Conservation (phyloP, 306 rosid species). For the Quercus wislizeni region DNA sequence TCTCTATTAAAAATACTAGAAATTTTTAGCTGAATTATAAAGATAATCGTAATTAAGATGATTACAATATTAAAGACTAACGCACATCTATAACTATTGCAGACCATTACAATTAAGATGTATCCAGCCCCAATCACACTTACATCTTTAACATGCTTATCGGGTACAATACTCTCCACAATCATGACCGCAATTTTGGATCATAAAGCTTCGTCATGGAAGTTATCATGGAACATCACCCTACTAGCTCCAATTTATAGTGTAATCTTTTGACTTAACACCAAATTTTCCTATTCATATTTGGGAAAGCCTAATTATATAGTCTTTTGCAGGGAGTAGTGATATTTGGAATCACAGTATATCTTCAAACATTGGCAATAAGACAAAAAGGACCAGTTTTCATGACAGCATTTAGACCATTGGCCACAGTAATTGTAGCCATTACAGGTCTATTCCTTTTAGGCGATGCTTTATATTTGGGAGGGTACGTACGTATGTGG, state of each 20-base stretch:
- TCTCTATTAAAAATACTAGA: too few relatives aligned
- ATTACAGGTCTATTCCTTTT: constrained; percentile 12
- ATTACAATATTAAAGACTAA: neutral
- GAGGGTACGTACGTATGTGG: constrained; percentile 9
- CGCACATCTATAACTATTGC: neutral
- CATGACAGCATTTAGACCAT: constrained; percentile 24
- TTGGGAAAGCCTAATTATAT: neutral
- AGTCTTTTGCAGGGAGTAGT: constrained; percentile 20
- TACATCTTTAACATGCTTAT: too few relatives aligned
- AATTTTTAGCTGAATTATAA: too few relatives aligned
- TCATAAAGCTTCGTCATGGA: constrained; percentile 9
- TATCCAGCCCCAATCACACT: too few relatives aligned
- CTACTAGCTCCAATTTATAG: constrained; percentile 22
- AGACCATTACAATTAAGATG: constrained; percentile 8
- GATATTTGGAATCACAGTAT: constrained; percentile 3
- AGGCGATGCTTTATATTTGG: constrained; percentile 26
- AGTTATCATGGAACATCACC: constrained; percentile 26
- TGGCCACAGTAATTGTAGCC: constrained; percentile 4
- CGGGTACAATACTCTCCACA: too few relatives aligned
- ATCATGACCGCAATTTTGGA: too few relatives aligned
- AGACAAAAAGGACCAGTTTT: constrained; percentile 30
- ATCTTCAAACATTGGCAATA: constrained; percentile 6
- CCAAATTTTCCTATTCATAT: neutral
- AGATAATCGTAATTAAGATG: too few relatives aligned
- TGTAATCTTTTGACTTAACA: neutral